phyloP scores from a whole-genome alignment of 75 land plant genomes.

The Larix kaempferi region DNA sequence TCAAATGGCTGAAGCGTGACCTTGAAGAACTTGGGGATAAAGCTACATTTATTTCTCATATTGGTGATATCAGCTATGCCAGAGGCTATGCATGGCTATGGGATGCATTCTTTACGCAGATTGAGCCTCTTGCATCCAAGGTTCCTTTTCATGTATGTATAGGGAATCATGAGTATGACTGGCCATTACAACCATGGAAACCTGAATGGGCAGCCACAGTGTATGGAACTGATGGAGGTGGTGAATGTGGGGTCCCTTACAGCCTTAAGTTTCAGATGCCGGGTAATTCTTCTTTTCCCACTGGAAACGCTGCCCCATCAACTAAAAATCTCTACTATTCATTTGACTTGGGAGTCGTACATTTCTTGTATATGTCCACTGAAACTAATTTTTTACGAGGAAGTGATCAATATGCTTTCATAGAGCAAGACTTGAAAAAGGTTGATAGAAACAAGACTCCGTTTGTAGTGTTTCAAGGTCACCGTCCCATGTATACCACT shows the following conservation, averaged over 20 bases:
- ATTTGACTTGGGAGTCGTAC: slow-evolving; percentile 67
- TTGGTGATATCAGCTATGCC: slow-evolving; percentile 95
- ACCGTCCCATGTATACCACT: slow-evolving; percentile 91
- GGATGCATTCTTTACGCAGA: slow-evolving; percentile 76
- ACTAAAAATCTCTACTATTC: slow-evolving; percentile 86
- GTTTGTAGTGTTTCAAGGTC: slow-evolving; percentile 86
- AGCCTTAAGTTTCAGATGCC: slow-evolving; percentile 88
- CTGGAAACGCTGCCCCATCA: slow-evolving; percentile 52
- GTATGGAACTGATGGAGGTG: slow-evolving; percentile 86
- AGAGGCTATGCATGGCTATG: slow-evolving; percentile 90
- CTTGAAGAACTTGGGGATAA: slow-evolving; percentile 66
- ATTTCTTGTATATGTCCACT: slow-evolving; percentile 87
- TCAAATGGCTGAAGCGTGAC: slow-evolving; percentile 80
- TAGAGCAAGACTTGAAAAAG: slow-evolving; percentile 60
- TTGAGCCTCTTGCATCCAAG: slow-evolving; percentile 85
- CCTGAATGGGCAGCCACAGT: slow-evolving; percentile 68
- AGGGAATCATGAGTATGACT: slow-evolving; percentile 94
- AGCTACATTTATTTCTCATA: slow-evolving; percentile 78
- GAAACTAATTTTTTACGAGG: slow-evolving; percentile 79
- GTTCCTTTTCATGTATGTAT: slow-evolving; percentile 86
- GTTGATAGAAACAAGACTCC: slow-evolving; percentile 75
- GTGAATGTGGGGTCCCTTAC: slow-evolving; percentile 96
- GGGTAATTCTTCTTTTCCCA: slow-evolving; percentile 67
- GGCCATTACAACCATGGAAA: slow-evolving; percentile 89
- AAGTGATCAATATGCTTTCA: slow-evolving; percentile 68